Evolutionary conservation across 2,329 filamentous ascomycete species (phyloP).

Genomic region (Cryphonectria carpinicola): DNA sequence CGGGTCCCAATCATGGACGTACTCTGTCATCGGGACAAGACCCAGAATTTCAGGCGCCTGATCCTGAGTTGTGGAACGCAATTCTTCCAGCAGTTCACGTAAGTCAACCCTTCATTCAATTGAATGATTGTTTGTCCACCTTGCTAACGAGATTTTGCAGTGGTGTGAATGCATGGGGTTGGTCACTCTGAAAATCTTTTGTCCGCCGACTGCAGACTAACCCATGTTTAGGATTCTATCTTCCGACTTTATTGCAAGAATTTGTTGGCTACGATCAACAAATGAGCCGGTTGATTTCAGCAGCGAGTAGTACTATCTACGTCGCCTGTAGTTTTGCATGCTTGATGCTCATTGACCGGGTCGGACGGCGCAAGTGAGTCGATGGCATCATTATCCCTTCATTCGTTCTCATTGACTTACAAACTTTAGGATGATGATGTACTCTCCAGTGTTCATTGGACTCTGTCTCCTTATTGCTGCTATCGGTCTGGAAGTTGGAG

Average conservation of each 20-base stretch:
- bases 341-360: slow-evolving; percentile 44
- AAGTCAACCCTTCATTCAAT: neutral
- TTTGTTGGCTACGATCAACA: slow-evolving; percentile 53
- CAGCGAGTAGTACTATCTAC: slow-evolving; percentile 51
- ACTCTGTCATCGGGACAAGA: slow-evolving; percentile 42
- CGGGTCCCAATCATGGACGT: slow-evolving; percentile 40
- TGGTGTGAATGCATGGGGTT: slow-evolving; percentile 26
- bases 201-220: neutral
- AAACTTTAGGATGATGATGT: slow-evolving; percentile 42
- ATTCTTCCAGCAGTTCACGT: slow-evolving; percentile 51
- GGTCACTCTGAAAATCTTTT: neutral
- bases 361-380: slow-evolving; percentile 44
- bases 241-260: slow-evolving; percentile 59
- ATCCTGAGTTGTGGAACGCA: slow-evolving; percentile 48
- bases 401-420: neutral
- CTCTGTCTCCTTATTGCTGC: slow-evolving; percentile 44
- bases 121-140: too few relatives aligned
- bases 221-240: slow-evolving; percentile 41
- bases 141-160: slow-evolving; percentile 10
- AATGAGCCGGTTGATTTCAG: slow-evolving; percentile 57
- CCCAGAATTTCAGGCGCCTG: slow-evolving; percentile 42
- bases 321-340: slow-evolving; percentile 42
- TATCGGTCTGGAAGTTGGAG: slow-evolving; percentile 28
- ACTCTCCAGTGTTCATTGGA: slow-evolving; percentile 41
- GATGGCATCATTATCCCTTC: neutral